Percentiles rank a stretch among this genome's conserved stretches.
Conservation (phyloP, 2,329 filamentous ascomycete genomes). For the Metarhizium sp. region DNA sequence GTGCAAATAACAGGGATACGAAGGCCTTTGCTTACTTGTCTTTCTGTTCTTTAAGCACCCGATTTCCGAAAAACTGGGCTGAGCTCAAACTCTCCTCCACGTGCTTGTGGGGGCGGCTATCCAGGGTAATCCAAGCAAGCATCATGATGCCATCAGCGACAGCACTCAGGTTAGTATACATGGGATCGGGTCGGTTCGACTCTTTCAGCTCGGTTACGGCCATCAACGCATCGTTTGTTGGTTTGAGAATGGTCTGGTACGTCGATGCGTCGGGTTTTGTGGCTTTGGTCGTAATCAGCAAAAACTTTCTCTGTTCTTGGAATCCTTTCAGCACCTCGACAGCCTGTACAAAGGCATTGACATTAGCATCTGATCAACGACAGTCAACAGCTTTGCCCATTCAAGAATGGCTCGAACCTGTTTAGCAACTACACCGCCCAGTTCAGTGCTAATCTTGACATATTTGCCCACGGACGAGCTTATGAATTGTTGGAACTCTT, state of each 20-base stretch:
- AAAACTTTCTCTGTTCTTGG: conserved; percentile 74
- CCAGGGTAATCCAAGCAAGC: conserved; percentile 82
- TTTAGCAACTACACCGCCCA: conserved; percentile 70
- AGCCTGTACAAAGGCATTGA: conserved; percentile 26
- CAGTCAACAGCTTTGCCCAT: conserved; percentile 25
- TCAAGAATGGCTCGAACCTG: conserved; percentile 47
- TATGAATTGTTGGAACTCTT: conserved; percentile 80
- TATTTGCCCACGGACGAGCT: conserved; percentile 66
- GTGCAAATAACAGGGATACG: background rate
- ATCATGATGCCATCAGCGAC: conserved; percentile 86
- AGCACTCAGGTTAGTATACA: conserved; percentile 75
- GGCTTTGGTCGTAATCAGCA: conserved; percentile 80
- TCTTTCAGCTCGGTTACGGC: conserved; percentile 75
- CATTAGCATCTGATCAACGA: conserved; percentile 63
- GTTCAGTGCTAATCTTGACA: conserved; percentile 64
- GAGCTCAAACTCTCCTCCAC: conserved; percentile 75
- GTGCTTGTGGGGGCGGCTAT: conserved; percentile 74
- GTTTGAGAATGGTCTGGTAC: conserved; percentile 72
- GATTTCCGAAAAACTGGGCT: conserved; percentile 90
- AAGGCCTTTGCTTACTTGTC: conserved; percentile 37
- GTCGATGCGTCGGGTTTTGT: conserved; percentile 74
- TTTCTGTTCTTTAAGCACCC: conserved; percentile 84
- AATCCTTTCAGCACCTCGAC: conserved; percentile 55
- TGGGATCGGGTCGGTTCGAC: conserved; percentile 62
- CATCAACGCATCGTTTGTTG: conserved; percentile 74